Evolutionary conservation across 164 flowering plant species (phyloP).

Genomic region (Piper longum): DNA sequence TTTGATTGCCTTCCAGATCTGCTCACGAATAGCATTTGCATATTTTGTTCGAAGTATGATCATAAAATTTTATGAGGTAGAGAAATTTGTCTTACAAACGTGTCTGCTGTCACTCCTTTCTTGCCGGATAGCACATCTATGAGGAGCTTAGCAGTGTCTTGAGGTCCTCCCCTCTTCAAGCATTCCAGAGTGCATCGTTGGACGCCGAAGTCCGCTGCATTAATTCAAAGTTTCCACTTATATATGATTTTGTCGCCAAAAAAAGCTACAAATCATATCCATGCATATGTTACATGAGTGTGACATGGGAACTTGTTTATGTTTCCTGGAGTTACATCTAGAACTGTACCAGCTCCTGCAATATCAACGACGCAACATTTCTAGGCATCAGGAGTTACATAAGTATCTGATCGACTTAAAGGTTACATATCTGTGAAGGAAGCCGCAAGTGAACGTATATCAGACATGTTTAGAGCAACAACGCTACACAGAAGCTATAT

Average conservation of each 20-base stretch:
- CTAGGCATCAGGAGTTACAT: background rate
- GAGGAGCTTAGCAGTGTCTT: conserved; percentile 54
- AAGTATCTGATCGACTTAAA: background rate
- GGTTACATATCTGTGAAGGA: background rate
- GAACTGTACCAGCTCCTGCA: conserved; percentile 68
- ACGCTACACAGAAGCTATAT: background rate
- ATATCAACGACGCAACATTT: background rate
- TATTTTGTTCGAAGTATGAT: background rate
- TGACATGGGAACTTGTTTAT: conserved; percentile 75
- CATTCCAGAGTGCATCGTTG: conserved; percentile 71
- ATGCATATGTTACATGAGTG: background rate
- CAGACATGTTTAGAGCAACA: background rate
- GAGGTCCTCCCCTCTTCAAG: conserved; percentile 74
- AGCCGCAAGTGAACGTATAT: too few species aligned
- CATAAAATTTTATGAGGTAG: background rate
- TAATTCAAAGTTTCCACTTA: background rate
- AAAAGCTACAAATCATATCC: background rate
- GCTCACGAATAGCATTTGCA: conserved; percentile 3
- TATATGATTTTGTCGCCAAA: background rate
- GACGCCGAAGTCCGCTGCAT: conserved; percentile 77
- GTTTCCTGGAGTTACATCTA: conserved; percentile 64
- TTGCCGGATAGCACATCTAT: conserved; percentile 70
- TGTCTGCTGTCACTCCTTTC: conserved; percentile 74
- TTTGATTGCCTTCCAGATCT: conserved; percentile 59
- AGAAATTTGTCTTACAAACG: conserved; percentile 41